A percentile compares a stretch with the other conserved stretches of the same genome.
Evolutionary conservation across 768 basidiomycete species (phyloP).

Genomic region (Pholiota conissans): DNA sequence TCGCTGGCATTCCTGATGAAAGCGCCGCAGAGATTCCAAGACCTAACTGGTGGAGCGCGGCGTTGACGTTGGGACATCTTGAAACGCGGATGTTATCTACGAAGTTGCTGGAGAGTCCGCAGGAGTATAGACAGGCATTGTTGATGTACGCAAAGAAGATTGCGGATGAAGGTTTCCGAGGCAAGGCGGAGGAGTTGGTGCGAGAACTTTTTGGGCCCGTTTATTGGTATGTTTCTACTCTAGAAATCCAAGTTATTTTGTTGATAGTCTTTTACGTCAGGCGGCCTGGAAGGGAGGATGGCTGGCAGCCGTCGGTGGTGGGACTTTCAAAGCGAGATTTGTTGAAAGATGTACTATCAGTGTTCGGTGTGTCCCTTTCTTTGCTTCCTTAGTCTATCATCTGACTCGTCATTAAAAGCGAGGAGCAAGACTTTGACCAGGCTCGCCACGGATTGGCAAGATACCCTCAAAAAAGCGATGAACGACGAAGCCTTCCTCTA

Average conservation of each 20-base stretch:
- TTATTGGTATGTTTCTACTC: conserved; percentile 66
- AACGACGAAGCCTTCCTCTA: conserved; percentile 46
- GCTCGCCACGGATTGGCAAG: conserved; percentile 83
- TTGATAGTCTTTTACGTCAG: conserved; percentile 35
- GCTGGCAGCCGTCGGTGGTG: conserved; percentile 67
- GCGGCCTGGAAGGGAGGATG: conserved; percentile 64
- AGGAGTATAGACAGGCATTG: conserved; percentile 81
- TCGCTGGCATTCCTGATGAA: conserved; percentile 36
- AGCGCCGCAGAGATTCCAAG: conserved; percentile 43
- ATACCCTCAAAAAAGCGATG: conserved; percentile 64
- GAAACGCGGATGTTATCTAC: conserved; percentile 82
- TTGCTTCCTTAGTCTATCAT: background rate
- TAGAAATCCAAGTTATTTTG: background rate
- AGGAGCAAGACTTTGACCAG: conserved; percentile 74
- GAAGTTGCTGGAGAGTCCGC: conserved; percentile 72
- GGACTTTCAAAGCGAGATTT: conserved; percentile 83
- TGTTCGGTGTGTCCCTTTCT: conserved; percentile 64
- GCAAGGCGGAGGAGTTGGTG: conserved; percentile 88
- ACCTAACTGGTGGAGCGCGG: conserved; percentile 80
- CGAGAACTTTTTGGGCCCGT: conserved; percentile 89
- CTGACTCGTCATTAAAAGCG: conserved; percentile 37
- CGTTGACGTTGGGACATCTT: conserved; percentile 84
- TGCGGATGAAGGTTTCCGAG: conserved; percentile 86
- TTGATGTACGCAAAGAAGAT: conserved; percentile 79
- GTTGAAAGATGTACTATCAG: conserved; percentile 72